phyloP scores from a whole-genome alignment of 2,329 filamentous ascomycete genomes.

The Mycosphaerella arachidis region DNA sequence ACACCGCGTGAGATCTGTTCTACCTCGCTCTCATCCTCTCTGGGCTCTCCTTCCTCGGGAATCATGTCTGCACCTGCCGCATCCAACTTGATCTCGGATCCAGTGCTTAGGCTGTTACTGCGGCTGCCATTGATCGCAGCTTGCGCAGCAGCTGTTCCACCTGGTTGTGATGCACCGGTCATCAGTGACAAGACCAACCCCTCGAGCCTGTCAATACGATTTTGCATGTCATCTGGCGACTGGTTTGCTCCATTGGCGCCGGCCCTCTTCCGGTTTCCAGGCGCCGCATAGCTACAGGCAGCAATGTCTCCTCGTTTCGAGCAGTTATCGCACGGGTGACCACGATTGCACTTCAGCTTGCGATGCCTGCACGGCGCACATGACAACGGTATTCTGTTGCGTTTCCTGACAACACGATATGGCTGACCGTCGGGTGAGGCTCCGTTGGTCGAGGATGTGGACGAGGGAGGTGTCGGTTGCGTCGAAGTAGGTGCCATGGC shows the following conservation, averaged over 20 bases:
- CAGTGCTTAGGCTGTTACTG: slow-evolving; percentile 37
- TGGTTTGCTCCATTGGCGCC: slow-evolving; percentile 33
- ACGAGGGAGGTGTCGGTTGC: slow-evolving; percentile 68
- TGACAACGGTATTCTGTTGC: slow-evolving; percentile 86
- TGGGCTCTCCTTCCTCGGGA: slow-evolving; percentile 46
- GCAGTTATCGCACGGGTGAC: slow-evolving; percentile 89
- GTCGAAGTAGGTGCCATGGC: slow-evolving; percentile 9
- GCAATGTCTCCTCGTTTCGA: slow-evolving; percentile 76
- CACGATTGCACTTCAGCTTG: slow-evolving; percentile 96
- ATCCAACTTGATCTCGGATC: slow-evolving; percentile 43
- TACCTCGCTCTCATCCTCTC: slow-evolving; percentile 58
- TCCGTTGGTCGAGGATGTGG: slow-evolving; percentile 68
- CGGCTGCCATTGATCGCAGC: slow-evolving; percentile 48
- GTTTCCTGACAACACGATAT: slow-evolving; percentile 82
- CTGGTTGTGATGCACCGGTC: slow-evolving; percentile 68
- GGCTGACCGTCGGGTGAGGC: slow-evolving; percentile 76
- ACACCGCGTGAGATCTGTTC: slow-evolving; percentile 49
- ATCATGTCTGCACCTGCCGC: slow-evolving; percentile 56
- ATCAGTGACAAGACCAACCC: slow-evolving; percentile 87
- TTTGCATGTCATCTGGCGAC: slow-evolving; percentile 93
- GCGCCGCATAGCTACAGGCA: slow-evolving; percentile 77
- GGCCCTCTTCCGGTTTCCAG: slow-evolving; percentile 67
- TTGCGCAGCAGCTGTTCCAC: slow-evolving; percentile 53
- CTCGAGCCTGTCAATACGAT: slow-evolving; percentile 92
- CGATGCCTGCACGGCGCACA: slow-evolving; percentile 86